These are phyloP conservation scores for Tinospora cordifolia DNA, from an alignment of 164 flowering plant genomes.

Conservation along the genomic window DNA sequence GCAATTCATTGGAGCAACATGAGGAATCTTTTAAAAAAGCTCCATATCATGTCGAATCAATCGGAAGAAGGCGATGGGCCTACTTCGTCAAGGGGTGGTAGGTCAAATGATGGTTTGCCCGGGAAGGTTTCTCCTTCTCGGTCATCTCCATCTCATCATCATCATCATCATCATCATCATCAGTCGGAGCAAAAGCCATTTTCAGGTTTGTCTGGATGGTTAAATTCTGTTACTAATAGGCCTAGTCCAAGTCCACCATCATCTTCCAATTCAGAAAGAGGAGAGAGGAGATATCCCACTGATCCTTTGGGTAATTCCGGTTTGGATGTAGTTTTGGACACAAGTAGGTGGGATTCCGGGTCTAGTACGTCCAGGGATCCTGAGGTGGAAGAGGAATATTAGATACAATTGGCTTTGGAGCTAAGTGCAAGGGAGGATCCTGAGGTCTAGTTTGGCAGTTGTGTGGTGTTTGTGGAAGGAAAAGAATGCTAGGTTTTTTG, in stretches of 20 bases:
- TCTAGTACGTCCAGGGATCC: slow-evolving; percentile 58
- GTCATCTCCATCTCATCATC: slow-evolving; percentile 24
- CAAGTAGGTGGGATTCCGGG: slow-evolving; percentile 41
- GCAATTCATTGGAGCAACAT: slow-evolving; percentile 23
- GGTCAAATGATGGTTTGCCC: slow-evolving; percentile 28
- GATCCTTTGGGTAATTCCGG: slow-evolving; percentile 36
- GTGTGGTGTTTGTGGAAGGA: too few species aligned
- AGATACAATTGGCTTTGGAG: slow-evolving; percentile 87
- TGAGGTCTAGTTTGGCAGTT: too few species aligned
- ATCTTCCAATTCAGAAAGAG: slow-evolving; percentile 36
- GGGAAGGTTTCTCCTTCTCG: slow-evolving; percentile 32
- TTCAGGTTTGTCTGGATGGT: slow-evolving; percentile 67
- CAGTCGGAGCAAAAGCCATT: slow-evolving; percentile 51
- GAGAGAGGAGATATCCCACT: slow-evolving; percentile 38
- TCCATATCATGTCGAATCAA: slow-evolving; percentile 65
- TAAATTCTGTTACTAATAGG: slow-evolving; percentile 54
- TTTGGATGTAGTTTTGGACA: slow-evolving; percentile 37
- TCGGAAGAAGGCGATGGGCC: slow-evolving; percentile 52
- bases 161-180: slow-evolving; percentile 27
- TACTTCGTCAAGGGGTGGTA: slow-evolving; percentile 38
- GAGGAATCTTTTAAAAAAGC: slow-evolving; percentile 84
- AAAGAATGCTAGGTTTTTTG: too few species aligned
- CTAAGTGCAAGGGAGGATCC: slow-evolving; percentile 96
- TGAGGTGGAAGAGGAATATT: slow-evolving; percentile 85
- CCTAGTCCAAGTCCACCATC: slow-evolving; percentile 52